These are phyloP conservation scores for Capsicum rhomboideum DNA, from an alignment of 257 asterid genomes.

Conservation along the genomic window DNA sequence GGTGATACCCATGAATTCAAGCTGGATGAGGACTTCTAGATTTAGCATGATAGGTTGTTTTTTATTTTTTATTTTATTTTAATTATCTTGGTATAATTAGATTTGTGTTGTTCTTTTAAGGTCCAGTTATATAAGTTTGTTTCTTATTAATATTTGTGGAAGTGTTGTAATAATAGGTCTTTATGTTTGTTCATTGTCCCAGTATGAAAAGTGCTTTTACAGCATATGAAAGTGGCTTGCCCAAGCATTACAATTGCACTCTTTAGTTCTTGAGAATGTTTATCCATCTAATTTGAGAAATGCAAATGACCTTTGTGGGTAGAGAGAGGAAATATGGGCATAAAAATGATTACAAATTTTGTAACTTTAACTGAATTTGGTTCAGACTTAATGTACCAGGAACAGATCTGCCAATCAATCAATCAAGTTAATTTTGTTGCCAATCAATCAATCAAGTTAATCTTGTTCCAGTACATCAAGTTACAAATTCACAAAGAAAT, in stretches of 20 bases:
- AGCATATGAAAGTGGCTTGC: not conserved
- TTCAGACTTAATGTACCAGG: not conserved
- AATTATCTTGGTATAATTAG: not conserved
- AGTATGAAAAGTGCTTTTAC: not conserved
- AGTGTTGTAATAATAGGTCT: not conserved
- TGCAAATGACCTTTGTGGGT: not conserved
- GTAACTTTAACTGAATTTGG: not conserved
- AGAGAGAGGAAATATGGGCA: not conserved
- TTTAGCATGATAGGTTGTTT: not conserved
- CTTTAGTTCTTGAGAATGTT: not conserved
- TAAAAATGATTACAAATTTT: not conserved
- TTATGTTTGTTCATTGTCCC: not conserved
- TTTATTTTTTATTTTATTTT: not conserved
- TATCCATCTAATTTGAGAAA: not conserved
- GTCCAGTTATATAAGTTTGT: not conserved
- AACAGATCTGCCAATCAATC: not conserved
- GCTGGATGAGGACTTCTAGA: conserved; percentile 50
- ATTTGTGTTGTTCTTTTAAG: not conserved
- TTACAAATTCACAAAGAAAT: not conserved
- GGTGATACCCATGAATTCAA: conserved; percentile 50
- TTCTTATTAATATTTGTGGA: not conserved
- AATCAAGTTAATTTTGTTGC: not conserved
- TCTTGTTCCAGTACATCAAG: not conserved
- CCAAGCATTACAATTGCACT: not conserved
- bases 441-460: too few species aligned